These are phyloP conservation scores for Penicillium samsonianum DNA, from an alignment of 495 filamentous ascomycete species.

Conservation along the genomic window DNA sequence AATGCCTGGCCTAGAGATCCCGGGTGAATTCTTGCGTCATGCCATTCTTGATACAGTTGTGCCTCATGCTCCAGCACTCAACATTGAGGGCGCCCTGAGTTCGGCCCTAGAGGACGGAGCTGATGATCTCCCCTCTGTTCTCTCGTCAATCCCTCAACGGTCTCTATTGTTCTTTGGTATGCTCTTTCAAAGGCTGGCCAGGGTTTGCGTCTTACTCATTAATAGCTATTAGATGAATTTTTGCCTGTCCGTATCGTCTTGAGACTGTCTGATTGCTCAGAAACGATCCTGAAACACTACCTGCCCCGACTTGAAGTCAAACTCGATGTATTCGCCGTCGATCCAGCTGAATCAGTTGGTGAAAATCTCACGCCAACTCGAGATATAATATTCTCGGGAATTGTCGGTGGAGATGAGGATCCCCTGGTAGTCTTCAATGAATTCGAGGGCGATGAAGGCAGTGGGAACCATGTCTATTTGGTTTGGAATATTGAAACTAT, in stretches of 20 bases:
- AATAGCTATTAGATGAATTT: slow-evolving; percentile 71
- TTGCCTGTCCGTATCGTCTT: slow-evolving; percentile 72
- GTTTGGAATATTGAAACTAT: slow-evolving; percentile 81
- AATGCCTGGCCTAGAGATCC: slow-evolving; percentile 46
- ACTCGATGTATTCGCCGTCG: slow-evolving; percentile 71
- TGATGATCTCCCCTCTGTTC: slow-evolving; percentile 46
- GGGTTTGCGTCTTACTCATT: slow-evolving; percentile 60
- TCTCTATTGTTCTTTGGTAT: slow-evolving; percentile 71
- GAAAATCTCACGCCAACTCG: slow-evolving; percentile 53
- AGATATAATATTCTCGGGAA: slow-evolving; percentile 67
- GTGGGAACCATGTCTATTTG: slow-evolving; percentile 63
- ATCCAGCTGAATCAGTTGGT: slow-evolving; percentile 50
- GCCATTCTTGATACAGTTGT: slow-evolving; percentile 78
- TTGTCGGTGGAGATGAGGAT: slow-evolving; percentile 58
- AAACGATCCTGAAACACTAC: slow-evolving; percentile 58
- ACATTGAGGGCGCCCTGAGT: slow-evolving; percentile 61
- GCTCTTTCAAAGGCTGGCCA: slow-evolving; percentile 22
- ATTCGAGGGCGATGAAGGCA: slow-evolving; percentile 54
- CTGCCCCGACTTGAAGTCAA: slow-evolving; percentile 64
- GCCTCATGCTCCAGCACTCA: slow-evolving; percentile 66
- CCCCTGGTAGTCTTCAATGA: slow-evolving; percentile 62
- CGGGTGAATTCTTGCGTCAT: slow-evolving; percentile 65
- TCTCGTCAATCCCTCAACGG: slow-evolving; percentile 53
- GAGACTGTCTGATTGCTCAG: slow-evolving; percentile 62
- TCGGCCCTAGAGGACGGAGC: slow-evolving; percentile 49